Evolutionary conservation across 1,284 basidiomycete genomes (phyloP).

Genomic region (Xanthoconium separans): DNA sequence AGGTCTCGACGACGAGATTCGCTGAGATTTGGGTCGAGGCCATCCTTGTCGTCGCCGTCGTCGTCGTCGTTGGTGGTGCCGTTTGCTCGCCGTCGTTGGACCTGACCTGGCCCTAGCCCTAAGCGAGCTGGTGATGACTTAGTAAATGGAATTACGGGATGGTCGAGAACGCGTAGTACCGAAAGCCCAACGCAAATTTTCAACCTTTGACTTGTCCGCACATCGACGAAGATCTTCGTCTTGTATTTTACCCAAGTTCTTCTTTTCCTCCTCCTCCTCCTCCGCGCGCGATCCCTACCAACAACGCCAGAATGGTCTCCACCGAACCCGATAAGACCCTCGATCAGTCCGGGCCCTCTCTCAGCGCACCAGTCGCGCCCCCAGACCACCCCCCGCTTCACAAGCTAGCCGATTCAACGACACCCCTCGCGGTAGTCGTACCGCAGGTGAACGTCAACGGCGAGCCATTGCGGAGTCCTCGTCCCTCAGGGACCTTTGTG

Average conservation of each 20-base stretch:
- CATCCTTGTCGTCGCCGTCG: no score
- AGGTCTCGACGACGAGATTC: neutral
- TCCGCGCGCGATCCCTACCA: constrained; percentile 13
- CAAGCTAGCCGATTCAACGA: constrained; percentile 5
- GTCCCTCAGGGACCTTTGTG: constrained; percentile 27
- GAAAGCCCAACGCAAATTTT: constrained; percentile 25
- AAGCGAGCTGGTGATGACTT: constrained; percentile 24
- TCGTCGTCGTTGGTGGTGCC: no score
- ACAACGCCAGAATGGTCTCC: constrained; percentile 22
- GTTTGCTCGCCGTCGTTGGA: no score
- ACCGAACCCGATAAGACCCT: constrained; percentile 25
- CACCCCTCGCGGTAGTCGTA: constrained; percentile 23
- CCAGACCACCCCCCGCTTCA: constrained; percentile 3
- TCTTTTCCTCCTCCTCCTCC: neutral
- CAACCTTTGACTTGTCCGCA: constrained; percentile 12
- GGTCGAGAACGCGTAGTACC: no score
- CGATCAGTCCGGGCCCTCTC: constrained; percentile 21
- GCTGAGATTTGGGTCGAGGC: neutral
- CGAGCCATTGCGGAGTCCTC: constrained; percentile 31
- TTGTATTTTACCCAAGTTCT: constrained; percentile 24
- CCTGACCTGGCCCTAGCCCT: neutral
- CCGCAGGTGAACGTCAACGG: constrained; percentile 36
- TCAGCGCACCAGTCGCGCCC: constrained; percentile 4
- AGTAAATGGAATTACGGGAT: constrained; percentile 31
- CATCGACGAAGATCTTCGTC: constrained; percentile 4